phyloP scores from a whole-genome alignment of 306 rosid species.

The Lotus japonicus region DNA sequence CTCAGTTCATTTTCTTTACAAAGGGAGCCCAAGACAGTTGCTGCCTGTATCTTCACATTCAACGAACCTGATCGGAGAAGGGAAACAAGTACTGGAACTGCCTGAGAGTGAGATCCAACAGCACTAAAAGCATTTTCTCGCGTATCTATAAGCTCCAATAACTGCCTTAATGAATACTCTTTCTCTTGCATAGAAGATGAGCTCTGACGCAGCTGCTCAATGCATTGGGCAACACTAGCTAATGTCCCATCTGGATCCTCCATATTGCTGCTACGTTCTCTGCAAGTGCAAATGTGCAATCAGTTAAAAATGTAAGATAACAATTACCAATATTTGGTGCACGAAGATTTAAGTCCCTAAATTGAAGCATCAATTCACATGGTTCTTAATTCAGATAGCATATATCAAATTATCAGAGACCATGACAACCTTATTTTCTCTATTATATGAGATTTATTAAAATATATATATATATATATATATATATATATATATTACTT shows the following conservation, averaged over 20 bases:
- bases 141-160: slow-evolving; percentile 74
- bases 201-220: slow-evolving; percentile 93
- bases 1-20: slow-evolving; percentile 95
- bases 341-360: not conserved
- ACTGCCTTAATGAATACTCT: slow-evolving; percentile 83
- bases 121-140: slow-evolving; percentile 98
- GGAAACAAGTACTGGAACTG: slow-evolving; percentile 99
- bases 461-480: too few species aligned
- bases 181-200: slow-evolving; percentile 74
- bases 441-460: not conserved
- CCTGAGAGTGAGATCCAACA: slow-evolving; percentile 99
- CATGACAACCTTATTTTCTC: not conserved
- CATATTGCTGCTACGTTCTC: slow-evolving; percentile 86
- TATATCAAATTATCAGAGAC: not conserved
- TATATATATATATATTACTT: too few species aligned
- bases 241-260: slow-evolving; percentile 99
- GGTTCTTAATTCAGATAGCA: not conserved
- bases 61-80: slow-evolving; percentile 92
- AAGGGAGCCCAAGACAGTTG: slow-evolving; percentile 85
- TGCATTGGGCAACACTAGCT: slow-evolving; percentile 99
- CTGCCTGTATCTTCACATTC: slow-evolving; percentile 95
- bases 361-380: slow-evolving; percentile 18
- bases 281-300: slow-evolving; percentile 47
- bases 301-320: slow-evolving; percentile 26
- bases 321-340: slow-evolving; percentile 1